Conservation (phyloP, 2,329 filamentous ascomycete genomes). For the Aspergillus awamori region DNA sequence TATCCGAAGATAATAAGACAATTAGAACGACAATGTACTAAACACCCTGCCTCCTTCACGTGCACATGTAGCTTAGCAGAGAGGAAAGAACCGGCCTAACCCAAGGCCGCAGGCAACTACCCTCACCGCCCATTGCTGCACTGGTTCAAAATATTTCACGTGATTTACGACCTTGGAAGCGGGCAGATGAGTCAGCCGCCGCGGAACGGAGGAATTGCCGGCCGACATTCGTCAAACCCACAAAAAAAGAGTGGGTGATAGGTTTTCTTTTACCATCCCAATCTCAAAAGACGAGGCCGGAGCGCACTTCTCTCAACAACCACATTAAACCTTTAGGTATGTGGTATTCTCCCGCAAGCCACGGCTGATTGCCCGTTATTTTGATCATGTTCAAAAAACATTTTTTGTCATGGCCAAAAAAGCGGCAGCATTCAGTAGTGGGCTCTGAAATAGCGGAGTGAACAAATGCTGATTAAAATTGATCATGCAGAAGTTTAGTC, state of each 20-base stretch:
- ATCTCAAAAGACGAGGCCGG: constrained; percentile 19
- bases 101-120: too few relatives aligned
- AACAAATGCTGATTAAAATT: constrained; percentile 12
- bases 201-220: constrained; percentile 16
- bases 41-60: too few relatives aligned
- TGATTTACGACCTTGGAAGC: not conserved
- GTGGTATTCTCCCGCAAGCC: constrained; percentile 4
- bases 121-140: too few relatives aligned
- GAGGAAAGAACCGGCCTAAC: too few relatives aligned
- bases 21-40: too few relatives aligned
- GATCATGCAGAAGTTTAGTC: constrained; percentile 24
- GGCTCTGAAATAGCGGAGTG: constrained; percentile 1
- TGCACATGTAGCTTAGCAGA: too few relatives aligned
- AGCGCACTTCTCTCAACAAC: constrained; percentile 19
- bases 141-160: not conserved
- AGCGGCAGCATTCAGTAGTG: not conserved
- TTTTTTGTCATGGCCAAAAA: not conserved
- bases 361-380: constrained; percentile 4
- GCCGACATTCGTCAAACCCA: constrained; percentile 24
- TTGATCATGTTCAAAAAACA: not conserved
- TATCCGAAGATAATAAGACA: too few relatives aligned
- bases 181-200: constrained; percentile 7
- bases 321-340: constrained; percentile 15
- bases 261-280: constrained; percentile 18
- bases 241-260: constrained; percentile 20